Base-by-base conservation (phyloP, 2,329 filamentous ascomycete genomes). In the Amauroascus niger region DNA sequence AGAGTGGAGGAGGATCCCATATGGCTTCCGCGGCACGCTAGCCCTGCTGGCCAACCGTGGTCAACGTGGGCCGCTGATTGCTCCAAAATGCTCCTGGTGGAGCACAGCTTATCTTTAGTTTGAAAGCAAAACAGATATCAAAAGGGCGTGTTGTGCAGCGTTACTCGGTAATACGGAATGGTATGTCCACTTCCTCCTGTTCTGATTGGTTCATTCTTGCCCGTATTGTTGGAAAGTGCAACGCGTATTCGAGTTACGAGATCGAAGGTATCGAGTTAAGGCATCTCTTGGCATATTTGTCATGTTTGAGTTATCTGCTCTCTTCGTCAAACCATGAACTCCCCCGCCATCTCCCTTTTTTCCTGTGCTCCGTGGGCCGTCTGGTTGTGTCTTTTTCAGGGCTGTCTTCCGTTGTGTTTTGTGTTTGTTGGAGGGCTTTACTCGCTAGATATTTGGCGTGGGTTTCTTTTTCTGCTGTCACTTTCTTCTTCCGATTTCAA, bases 251-350 rank as follows among this genome's bases (percentile, higher is more conserved):
- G 32, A 35, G 3, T 35, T 35, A 35, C 32, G 3, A 35, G 3
- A 8, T 14, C 8, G 32, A 11, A 35, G 4, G 26, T 30, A 30
- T 30, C 26, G 26, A 30, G 26, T 9, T 14, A 11, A 20, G n/a
- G 7, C 6, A 33, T 33, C 44, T 47, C 44, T 47, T 47, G 44
- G 44, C 44, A n/a, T 47, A n/a, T 39, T 49, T 39, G 46, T 35
- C 18, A n/a, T 39, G 46, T 35, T 30, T 49, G 30, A 6, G 32
- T 22, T 24, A 7, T n/a, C 18, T 4, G 11, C 3, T 35, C 45
- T 13, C 18, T 2, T 32, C 16, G 6, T 46, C 13, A 20, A 47
- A 33, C n/a, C 3, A 2, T 11, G 3, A 11, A n/a, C 28, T 11
- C 11, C 28, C 1, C 9, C 4, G 9, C 20, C 40, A 13, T n/a